phyloP scores from a whole-genome alignment of 495 filamentous ascomycete genomes.

The Schizothecium vesticola region DNA sequence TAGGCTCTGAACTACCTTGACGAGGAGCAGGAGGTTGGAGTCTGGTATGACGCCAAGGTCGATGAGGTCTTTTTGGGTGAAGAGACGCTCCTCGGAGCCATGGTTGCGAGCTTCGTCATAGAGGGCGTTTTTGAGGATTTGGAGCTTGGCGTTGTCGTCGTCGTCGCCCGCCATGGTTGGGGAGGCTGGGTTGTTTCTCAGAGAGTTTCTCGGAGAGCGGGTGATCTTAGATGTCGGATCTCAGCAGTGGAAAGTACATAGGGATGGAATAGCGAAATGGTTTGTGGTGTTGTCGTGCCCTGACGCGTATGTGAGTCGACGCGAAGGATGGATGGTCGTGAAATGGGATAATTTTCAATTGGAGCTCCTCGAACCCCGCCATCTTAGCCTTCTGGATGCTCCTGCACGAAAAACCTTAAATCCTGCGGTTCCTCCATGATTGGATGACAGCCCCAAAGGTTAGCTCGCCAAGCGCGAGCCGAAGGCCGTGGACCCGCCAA shows the following conservation, averaged over 20 bases:
- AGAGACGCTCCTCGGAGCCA: slow-evolving; percentile 46
- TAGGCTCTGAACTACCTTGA: slow-evolving; percentile 56
- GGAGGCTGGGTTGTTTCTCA: neutral
- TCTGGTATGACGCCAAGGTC: slow-evolving; percentile 56
- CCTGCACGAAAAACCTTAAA: neutral
- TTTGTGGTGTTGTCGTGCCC: neutral
- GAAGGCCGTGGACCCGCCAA: neutral
- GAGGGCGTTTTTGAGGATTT: slow-evolving; percentile 29
- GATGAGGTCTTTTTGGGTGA: slow-evolving; percentile 62
- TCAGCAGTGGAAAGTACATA: neutral
- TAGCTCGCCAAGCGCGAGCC: neutral
- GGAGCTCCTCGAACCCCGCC: neutral
- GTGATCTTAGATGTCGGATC: neutral
- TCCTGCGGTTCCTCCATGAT: neutral
- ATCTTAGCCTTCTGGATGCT: slow-evolving; percentile 1
- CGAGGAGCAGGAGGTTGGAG: slow-evolving; percentile 51
- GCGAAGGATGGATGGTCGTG: neutral
- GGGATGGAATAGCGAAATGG: neutral
- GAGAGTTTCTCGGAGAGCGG: neutral
- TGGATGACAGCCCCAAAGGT: neutral
- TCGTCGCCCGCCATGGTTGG: slow-evolving; percentile 18
- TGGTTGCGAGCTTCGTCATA: slow-evolving; percentile 31
- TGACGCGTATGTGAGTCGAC: neutral
- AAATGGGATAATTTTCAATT: neutral
- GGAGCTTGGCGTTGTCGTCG: slow-evolving; percentile 22